A percentile compares a stretch with the other conserved stretches of the same genome.
Conservation (phyloP, 352 stramenopile species). For the Phytophthora lateralis region DNA sequence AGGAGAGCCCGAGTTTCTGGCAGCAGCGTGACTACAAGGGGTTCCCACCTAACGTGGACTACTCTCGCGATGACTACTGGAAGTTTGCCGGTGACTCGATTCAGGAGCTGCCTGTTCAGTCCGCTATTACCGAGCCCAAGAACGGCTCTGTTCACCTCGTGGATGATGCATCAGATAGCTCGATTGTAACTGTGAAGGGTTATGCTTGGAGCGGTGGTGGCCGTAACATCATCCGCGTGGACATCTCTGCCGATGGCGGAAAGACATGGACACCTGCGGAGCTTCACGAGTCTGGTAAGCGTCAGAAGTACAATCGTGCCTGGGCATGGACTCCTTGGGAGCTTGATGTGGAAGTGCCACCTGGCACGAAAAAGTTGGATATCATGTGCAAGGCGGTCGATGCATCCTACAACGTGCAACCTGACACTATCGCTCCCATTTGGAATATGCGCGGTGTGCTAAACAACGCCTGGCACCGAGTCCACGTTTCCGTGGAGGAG, state of each 20-base stretch:
- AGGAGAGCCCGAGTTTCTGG: conserved; percentile 91
- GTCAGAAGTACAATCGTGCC: conserved; percentile 89
- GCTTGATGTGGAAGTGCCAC: conserved; percentile 89
- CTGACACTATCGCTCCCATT: conserved; percentile 93
- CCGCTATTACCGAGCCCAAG: conserved; percentile 88
- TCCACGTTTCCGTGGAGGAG: conserved; percentile 71
- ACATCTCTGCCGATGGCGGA: conserved; percentile 94
- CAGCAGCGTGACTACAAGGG: conserved; percentile 94
- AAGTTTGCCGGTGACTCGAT: conserved; percentile 89
- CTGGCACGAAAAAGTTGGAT: conserved; percentile 81
- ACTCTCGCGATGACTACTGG: conserved; percentile 82
- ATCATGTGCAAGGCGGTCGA: conserved; percentile 95
- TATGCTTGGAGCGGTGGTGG: conserved; percentile 95
- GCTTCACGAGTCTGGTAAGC: conserved; percentile 81
- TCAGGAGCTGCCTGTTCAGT: conserved; percentile 92
- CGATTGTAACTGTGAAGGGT: conserved; percentile 90
- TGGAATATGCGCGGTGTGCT: conserved; percentile 98
- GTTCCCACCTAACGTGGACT: conserved; percentile 88
- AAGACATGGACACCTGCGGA: conserved; percentile 92
- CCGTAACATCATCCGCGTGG: conserved; percentile 95
- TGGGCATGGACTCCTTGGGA: conserved; percentile 98
- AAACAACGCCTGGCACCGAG: conserved; percentile 97
- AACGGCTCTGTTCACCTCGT: conserved; percentile 51
- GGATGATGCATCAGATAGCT: conserved; percentile 64
- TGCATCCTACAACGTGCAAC: conserved; percentile 96